Base-by-base conservation (phyloP, 192 early-diverging fungal species). In the Coemansia sp. region DNA sequence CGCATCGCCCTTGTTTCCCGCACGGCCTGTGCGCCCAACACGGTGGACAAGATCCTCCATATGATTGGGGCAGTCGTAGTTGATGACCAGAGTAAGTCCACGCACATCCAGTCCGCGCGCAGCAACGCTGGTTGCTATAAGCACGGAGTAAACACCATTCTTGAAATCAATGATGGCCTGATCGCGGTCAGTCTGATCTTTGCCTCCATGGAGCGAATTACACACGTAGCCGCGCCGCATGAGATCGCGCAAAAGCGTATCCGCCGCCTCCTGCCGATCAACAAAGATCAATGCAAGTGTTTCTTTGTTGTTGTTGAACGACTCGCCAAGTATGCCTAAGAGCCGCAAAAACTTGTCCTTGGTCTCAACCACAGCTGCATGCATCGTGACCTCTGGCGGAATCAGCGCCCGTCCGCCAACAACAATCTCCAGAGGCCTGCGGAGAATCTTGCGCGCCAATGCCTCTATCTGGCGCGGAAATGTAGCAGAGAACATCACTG, bases 31-130 rank as follows among this genome's bases (percentile, higher is more conserved):
- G 43, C 98, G 87, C 7, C 98, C 98, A 16, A 97, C 95, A 48
- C 98, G 94, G 78, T 99, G 98, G 3, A 99, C 94, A 78, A 98
- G 94, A 60, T 99, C 98, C 66, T 99, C 98, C 88, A 95, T 92
- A 61, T 99, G 94, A 80, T 96, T 95, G 9, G 98, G 98, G 52
- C 93, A 92, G 66, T 99, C 98, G 66, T 92, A 98, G 76, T 99
- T 99, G 56, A 98, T 85, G 7, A 99, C 97, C 26, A 94, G 78
- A 52, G 92, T 96, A 2, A 98, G 80, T 12, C 95, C 89, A 65
- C 96, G 96, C 12, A 98, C 96, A 71, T 98, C 97, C 49, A 99
- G 70, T 9, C 96, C 97, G 61, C 96, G 92, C 1, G 96, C 95
- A 15, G 96, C 97, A 7, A 98, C 94, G 19, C 93, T 95, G 0